A percentile compares a stretch with the other conserved stretches of the same genome.
Evolutionary conservation across 768 basidiomycete genomes (phyloP).

Genomic region (Phylloporus sp.): DNA sequence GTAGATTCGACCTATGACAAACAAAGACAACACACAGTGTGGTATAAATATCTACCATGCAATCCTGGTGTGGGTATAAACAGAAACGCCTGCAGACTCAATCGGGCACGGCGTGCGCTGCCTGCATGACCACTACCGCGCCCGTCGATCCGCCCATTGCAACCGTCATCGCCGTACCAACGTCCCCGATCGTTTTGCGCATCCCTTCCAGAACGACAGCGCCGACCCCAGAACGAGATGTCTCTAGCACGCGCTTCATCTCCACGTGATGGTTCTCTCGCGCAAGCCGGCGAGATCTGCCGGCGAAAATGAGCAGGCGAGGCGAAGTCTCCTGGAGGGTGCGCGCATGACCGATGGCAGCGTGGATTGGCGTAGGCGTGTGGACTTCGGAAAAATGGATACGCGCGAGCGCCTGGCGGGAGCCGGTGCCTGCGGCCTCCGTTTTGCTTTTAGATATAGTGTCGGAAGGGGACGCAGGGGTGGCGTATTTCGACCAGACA

Average conservation of each 20-base stretch:
- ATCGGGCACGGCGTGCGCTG: constrained; percentile 36
- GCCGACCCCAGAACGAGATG: constrained; percentile 18
- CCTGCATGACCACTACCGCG: constrained; percentile 68
- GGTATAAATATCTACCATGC: too few relatives aligned
- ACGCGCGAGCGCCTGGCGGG: constrained; percentile 43
- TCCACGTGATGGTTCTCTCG: constrained; percentile 70
- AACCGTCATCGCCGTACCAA: constrained; percentile 75
- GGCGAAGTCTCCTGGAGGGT: constrained; percentile 22
- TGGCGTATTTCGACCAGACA: constrained; percentile 62
- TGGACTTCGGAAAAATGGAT: constrained; percentile 58
- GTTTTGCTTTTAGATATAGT: neutral
- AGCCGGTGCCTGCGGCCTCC: constrained; percentile 1
- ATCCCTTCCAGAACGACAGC: constrained; percentile 33
- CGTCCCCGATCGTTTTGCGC: constrained; percentile 81
- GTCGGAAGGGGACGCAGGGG: constrained; percentile 13
- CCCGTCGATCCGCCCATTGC: constrained; percentile 40
- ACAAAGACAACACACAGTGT: too few relatives aligned
- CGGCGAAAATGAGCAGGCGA: constrained; percentile 60
- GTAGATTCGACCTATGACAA: too few relatives aligned
- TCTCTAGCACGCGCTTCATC: constrained; percentile 56
- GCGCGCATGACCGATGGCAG: constrained; percentile 43
- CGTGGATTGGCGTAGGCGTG: constrained; percentile 59
- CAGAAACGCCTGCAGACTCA: neutral
- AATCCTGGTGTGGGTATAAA: too few relatives aligned
- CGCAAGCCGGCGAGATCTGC: constrained; percentile 69